Percentiles rank a stretch among this genome's conserved stretches.
Conservation (phyloP, 2,329 filamentous ascomycete species). For the Trichoderma cornu-damae region DNA sequence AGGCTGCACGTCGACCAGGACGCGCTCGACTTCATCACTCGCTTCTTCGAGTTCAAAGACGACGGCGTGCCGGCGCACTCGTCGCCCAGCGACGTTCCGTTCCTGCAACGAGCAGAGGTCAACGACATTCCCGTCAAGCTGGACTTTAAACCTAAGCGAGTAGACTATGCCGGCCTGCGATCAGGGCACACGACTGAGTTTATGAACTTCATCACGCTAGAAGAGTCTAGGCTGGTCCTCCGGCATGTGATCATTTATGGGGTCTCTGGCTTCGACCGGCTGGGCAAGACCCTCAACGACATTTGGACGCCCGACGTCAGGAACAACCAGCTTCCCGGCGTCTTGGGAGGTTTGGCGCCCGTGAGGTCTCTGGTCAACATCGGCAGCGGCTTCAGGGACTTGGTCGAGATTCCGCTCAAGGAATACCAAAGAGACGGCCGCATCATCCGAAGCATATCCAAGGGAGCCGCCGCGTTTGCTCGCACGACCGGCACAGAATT, state of each 20-base stretch:
- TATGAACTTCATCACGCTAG: conserved; percentile 96
- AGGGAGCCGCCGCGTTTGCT: conserved; percentile 83
- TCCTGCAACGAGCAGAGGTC: conserved; percentile 84
- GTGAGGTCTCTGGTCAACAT: conserved; percentile 91
- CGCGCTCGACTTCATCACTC: conserved; percentile 90
- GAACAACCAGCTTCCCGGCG: conserved; percentile 78
- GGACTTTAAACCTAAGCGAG: conserved; percentile 97
- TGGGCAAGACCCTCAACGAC: conserved; percentile 87
- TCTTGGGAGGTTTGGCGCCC: conserved; percentile 82
- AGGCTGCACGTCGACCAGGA: conserved; percentile 95
- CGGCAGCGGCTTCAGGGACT: conserved; percentile 76
- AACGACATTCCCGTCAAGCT: conserved; percentile 75
- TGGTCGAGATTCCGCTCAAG: conserved; percentile 81
- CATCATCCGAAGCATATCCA: conserved; percentile 84
- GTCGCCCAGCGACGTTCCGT: conserved; percentile 68
- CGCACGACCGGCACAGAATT: conserved; percentile 91
- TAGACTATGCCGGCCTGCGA: conserved; percentile 87
- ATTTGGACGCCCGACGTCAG: conserved; percentile 96
- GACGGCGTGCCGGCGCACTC: conserved; percentile 52
- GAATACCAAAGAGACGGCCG: conserved; percentile 95
- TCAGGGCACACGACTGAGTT: conserved; percentile 95
- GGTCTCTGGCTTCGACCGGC: conserved; percentile 79
- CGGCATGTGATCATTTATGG: conserved; percentile 91
- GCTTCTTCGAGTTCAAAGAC: conserved; percentile 98
- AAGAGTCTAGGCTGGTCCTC: conserved; percentile 79